Evolutionary conservation across 2,329 filamentous ascomycete genomes (phyloP).

Genomic region (Chrysoporthe deuterocubensis): DNA sequence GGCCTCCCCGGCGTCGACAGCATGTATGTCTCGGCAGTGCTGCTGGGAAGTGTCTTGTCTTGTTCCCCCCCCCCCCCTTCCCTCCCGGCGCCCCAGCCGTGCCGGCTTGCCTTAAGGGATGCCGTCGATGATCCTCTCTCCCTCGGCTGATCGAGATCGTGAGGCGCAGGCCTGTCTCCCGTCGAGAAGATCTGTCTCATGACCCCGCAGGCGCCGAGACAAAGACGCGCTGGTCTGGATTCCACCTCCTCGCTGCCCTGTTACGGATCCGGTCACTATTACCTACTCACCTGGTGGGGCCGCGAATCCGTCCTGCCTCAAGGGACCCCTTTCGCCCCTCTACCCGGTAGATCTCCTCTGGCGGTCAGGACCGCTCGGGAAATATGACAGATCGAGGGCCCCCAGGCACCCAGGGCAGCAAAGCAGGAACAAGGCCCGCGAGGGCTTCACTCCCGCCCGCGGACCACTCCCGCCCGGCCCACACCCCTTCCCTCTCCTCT

Average conservation of each 20-base stretch:
- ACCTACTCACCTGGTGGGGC: neutral
- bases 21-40: slow-evolving; percentile 2
- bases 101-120: neutral
- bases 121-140: neutral
- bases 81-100: neutral
- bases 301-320: neutral
- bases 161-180: too few species aligned
- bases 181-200: neutral
- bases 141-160: neutral
- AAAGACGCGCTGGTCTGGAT: slow-evolving; percentile 1
- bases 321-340: neutral
- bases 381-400: neutral
- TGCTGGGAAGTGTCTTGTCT: too few species aligned
- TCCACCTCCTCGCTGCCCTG: neutral
- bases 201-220: slow-evolving; percentile 5
- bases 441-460: neutral
- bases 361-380: too few species aligned
- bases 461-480: neutral
- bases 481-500: too few species aligned
- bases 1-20: neutral
- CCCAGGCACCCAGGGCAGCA: neutral
- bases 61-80: too few species aligned
- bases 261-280: neutral
- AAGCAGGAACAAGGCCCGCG: neutral
- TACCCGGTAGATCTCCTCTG: too few species aligned